Evolutionary conservation across 1,284 basidiomycete genomes (phyloP).

Genomic region (Agroathelia rolfsii): DNA sequence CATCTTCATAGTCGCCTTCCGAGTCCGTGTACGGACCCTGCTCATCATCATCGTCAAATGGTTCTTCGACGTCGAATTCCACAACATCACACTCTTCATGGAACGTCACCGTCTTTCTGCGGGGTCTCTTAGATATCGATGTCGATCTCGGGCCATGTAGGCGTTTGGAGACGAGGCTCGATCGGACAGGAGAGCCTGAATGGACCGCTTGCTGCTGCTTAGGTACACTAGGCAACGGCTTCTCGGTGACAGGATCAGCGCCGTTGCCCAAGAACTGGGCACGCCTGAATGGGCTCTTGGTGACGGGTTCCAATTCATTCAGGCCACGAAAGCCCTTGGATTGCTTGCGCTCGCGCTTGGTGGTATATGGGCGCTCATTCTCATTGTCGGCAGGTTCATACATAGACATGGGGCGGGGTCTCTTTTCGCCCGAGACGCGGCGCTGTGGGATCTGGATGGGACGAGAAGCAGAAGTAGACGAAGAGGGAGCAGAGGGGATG

Average conservation of each 20-base stretch:
- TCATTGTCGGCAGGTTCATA: constrained; percentile 56
- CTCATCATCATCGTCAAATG: constrained; percentile 36
- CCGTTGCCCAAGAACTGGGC: constrained; percentile 9
- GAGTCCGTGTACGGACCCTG: constrained; percentile 26
- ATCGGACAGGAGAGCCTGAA: constrained; percentile 54
- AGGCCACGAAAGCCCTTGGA: constrained; percentile 69
- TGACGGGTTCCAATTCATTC: constrained; percentile 68
- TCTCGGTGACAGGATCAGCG: background rate
- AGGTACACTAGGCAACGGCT: too few species aligned
- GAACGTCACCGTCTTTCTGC: constrained; percentile 79
- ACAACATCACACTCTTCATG: constrained; percentile 81
- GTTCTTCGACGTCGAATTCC: constrained; percentile 69
- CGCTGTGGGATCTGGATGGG: constrained; percentile 23
- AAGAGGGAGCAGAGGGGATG: constrained; percentile 35
- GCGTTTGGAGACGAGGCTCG: constrained; percentile 71
- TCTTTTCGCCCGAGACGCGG: constrained; percentile 63
- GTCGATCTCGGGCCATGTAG: constrained; percentile 71
- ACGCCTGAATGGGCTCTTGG: constrained; percentile 74
- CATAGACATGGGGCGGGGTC: constrained; percentile 57
- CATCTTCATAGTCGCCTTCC: constrained; percentile 8
- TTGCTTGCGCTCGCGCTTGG: constrained; percentile 68
- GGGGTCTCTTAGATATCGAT: constrained; percentile 35
- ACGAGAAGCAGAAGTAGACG: constrained; percentile 17
- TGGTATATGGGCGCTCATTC: constrained; percentile 60
- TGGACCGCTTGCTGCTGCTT: constrained; percentile 18